Conservation (phyloP, 495 filamentous ascomycete genomes). For the Penicillium atrosanguineum region DNA sequence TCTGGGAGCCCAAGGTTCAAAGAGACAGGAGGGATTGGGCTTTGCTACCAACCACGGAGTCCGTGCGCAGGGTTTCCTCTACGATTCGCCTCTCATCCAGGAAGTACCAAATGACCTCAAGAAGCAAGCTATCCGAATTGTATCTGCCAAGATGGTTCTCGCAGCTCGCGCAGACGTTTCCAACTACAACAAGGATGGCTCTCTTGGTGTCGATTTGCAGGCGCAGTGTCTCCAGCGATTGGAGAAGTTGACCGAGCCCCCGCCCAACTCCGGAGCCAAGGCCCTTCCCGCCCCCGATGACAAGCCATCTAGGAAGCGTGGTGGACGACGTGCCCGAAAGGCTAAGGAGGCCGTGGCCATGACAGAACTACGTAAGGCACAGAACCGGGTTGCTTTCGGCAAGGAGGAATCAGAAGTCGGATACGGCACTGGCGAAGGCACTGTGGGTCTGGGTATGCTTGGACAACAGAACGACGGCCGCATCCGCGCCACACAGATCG, state of each 20-base stretch:
- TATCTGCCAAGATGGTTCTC: slow-evolving; percentile 88
- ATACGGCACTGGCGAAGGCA: slow-evolving; percentile 83
- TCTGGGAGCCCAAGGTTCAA: slow-evolving; percentile 81
- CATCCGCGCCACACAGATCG: slow-evolving; percentile 83
- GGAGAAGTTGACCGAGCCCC: slow-evolving; percentile 93
- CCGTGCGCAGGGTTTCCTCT: slow-evolving; percentile 89
- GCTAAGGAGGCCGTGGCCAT: slow-evolving; percentile 96
- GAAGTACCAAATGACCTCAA: slow-evolving; percentile 82
- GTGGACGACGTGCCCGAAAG: slow-evolving; percentile 86
- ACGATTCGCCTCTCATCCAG: slow-evolving; percentile 82
- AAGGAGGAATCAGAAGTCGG: slow-evolving; percentile 95
- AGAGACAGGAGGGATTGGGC: slow-evolving; percentile 76
- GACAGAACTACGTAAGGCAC: slow-evolving; percentile 94
- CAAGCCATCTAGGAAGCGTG: slow-evolving; percentile 90
- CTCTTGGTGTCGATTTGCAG: slow-evolving; percentile 78
- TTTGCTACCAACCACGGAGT: slow-evolving; percentile 94
- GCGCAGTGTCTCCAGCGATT: slow-evolving; percentile 79
- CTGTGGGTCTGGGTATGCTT: slow-evolving; percentile 91
- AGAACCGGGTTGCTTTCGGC: slow-evolving; percentile 94
- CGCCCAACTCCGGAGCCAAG: slow-evolving; percentile 82
- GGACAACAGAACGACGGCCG: slow-evolving; percentile 83
- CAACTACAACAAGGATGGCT: slow-evolving; percentile 79
- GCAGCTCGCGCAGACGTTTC: slow-evolving; percentile 85
- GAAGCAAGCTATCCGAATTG: slow-evolving; percentile 93
- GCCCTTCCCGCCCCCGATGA: slow-evolving; percentile 94